Base-by-base conservation (phyloP, 306 rosid genomes). In the Dalbergia oliveri region DNA sequence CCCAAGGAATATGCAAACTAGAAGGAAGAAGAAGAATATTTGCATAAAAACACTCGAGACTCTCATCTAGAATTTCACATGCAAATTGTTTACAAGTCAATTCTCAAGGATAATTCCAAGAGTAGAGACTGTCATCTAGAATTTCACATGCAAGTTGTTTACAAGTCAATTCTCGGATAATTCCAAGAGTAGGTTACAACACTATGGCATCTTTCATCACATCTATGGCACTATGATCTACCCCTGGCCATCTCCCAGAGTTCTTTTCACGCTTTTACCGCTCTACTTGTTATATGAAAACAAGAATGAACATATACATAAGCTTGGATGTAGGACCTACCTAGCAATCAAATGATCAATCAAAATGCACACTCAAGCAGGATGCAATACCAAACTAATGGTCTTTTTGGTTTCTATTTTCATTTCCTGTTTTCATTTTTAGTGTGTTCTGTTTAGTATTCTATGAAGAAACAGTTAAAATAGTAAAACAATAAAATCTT, bases 1-100 rank as follows among this genome's bases (percentile, higher is more conserved):
- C 79, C n/a, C 18, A 47, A 16, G 61, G 39, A 45, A 31, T 41
- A 47, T 31, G 62, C 49, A 75, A 62, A 60, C 64, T 47, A 45
- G 76, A 69, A 61, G 51, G 34, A 37, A 37, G 11, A 34, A 0
- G 37, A 14, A 33, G 10, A 73, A 62, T 16, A 31, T 12, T 64
- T 13, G 33, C 19, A 66, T 57, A 41, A 58, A 53, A 66, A 74
- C 76, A 56, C 50, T 16, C 43, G 70, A 45, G 0, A 9, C 19
- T 1, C 49, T 19, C 41, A 13, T 2, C 60, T 23, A 41, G 26
- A 26, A 57, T 45, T 62, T 56, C 13, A 33, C 5, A 44, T 57
- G 53, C 37, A n/a, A 73, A 62, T 65, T 64, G 13, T 41, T 18
- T 56, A 56, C 44, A 43, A 15, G 39, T 8, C 31, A 26, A 26